Base-by-base conservation (phyloP, 371 early-diverging fungal genomes). In the Fennellomyces sp. region DNA sequence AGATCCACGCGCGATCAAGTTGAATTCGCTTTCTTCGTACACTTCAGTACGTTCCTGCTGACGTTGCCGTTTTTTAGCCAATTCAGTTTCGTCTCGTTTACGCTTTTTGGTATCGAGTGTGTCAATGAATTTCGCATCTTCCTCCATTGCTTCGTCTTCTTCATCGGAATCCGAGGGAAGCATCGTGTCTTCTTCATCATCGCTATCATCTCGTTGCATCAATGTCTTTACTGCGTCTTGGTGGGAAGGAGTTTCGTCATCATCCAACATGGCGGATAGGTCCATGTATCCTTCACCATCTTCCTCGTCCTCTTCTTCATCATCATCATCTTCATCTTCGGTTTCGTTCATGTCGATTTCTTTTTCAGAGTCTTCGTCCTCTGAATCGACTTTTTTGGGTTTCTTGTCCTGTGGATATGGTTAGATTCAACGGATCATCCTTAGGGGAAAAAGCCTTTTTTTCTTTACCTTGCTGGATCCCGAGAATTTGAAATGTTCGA, bases 1-100 rank as follows among this genome's bases (percentile, higher is more conserved):
- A 28, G 66, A 68, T 12, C 68, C 59, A n/a, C 75, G 80, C 6
- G 84, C 78, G 13, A 78, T 60, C 41, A 94, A 69, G 60, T 91
- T 89, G 72, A 84, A 95, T 70, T 93, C 94, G 5, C 82, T 86
- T 68, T 93, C 94, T 27, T 85, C 76, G 52, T 84, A 89, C 1
- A 85, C 88, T 70, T 94, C 94, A 2, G 85, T 88, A 27, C 78
- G 68, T 72, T 91, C 89, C 35, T 78, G 69, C 38, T 72, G 72
- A 52, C 79, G 78, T 52, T 75, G 77, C 41, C 78, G 72, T 61
- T 81, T 64, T 38, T 65, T 52, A 38, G 63, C 68, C 21, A 63
- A 70, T 15, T 75, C 73, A 35, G 78, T 72, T 15, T 72, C 84
- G 21, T 66, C 70, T 35, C 60, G 61, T 60, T 72, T 69, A 63